phyloP scores from a whole-genome alignment of 768 basidiomycete species.

The Serendipita vermifera region DNA sequence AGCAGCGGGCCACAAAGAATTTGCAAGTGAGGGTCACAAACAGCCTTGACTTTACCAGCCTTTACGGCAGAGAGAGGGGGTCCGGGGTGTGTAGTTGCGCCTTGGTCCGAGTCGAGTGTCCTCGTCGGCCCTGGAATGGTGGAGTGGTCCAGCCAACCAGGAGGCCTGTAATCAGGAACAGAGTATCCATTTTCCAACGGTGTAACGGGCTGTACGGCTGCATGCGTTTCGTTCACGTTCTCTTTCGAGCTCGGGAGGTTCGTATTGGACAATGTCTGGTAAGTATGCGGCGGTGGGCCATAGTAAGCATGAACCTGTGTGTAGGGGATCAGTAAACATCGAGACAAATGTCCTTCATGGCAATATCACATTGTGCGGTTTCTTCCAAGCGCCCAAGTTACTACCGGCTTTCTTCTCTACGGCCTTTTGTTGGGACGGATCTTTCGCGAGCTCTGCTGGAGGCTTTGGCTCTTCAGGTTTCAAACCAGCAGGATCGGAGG shows the following conservation, averaged over 20 bases:
- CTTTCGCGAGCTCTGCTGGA: not conserved
- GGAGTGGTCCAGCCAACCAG: not conserved
- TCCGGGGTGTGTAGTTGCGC: not conserved
- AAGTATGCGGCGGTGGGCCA: not conserved
- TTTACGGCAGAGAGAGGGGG: not conserved
- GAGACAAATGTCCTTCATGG: no score
- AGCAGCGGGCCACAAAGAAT: slow-evolving; percentile 91
- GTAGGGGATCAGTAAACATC: no score
- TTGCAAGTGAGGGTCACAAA: slow-evolving; percentile 52
- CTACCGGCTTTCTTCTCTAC: not conserved
- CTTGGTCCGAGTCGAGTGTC: slow-evolving; percentile 1
- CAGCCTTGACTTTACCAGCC: not conserved
- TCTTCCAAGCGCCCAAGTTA: not conserved
- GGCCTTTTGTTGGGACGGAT: not conserved
- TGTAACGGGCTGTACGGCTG: not conserved
- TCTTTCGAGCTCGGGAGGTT: not conserved
- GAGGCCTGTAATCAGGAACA: not conserved
- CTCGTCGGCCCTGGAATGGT: not conserved
- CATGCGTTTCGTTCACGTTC: not conserved
- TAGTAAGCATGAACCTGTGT: not conserved
- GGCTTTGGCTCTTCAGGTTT: slow-evolving; percentile 3
- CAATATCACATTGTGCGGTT: not conserved
- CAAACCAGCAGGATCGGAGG: no score
- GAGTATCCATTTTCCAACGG: slow-evolving; percentile 4
- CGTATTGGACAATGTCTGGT: not conserved